Evolutionary conservation across 441 rosid genomes (phyloP), one percentile per base, ranked within the genome.

Genomic region (Arabidopsis lyrata): DNA sequence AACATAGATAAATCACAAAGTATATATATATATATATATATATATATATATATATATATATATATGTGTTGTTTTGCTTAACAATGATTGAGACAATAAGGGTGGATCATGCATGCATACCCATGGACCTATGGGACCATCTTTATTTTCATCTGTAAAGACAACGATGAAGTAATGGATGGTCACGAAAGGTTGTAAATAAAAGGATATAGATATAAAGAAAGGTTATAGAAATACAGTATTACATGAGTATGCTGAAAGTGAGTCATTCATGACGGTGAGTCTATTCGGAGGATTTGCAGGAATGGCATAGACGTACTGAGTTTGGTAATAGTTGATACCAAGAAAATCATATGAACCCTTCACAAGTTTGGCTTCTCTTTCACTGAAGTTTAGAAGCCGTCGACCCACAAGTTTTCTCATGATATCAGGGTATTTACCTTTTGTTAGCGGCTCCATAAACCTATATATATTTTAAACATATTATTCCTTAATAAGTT

Each of bases 321-420:
- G 47, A 31, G 84, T 63, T 15, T 75, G 62, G 65, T 83, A 83
- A 49, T 81, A 83, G 68, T 85, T 85, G 27, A 83, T 24, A 6
- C 83, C 86, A 32, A 85, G 65, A 48, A 80, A 85, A 63, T 85
- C 89, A 15, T 14, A 67, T 6, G 86, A 81, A 41, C 79, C 67
- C 10, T 67, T 60, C 0, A 85, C 70, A 53, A 75, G 72, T 2
- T 14, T 10, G 1, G 83, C 59, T 58, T 85, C 77, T 14, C 50
- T 35, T 3, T 53, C 5, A 0, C 66, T 78, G 55, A 85, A 83
- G 2, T 66, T n/a, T 4, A 86, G 87, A 29, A 83, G 68, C 16
- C 87, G 47, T 10, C 61, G 11, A 12, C 82, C 76, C 6, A 81
- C 83, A 1, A 64, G n/a, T 4, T 24, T 1, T 14, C 56, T 59